Conservation (phyloP, 1,284 basidiomycete genomes). For the Ganoderma meredithae region DNA sequence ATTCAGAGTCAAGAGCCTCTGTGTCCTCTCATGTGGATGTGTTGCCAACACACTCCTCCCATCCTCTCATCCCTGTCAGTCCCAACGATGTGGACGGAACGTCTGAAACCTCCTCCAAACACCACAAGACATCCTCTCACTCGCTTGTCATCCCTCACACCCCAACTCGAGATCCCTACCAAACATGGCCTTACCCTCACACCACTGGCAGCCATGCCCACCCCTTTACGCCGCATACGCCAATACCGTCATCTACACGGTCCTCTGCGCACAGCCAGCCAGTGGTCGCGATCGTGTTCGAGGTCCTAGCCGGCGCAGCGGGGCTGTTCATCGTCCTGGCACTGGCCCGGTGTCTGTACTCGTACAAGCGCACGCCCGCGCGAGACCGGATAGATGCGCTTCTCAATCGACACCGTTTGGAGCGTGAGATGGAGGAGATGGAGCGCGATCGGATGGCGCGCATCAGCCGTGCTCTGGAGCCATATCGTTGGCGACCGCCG, state of each 20-base stretch:
- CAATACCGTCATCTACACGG: slow-evolving; percentile 27
- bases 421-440: slow-evolving; percentile 58
- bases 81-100: neutral
- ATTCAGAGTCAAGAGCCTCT: neutral
- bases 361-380: slow-evolving; percentile 52
- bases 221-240: slow-evolving; percentile 17
- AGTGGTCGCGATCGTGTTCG: slow-evolving; percentile 52
- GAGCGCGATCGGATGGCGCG: slow-evolving; percentile 38
- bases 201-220: neutral
- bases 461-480: slow-evolving; percentile 25
- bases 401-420: slow-evolving; percentile 54
- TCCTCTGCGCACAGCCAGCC: slow-evolving; percentile 28
- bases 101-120: neutral
- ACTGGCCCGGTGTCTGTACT: slow-evolving; percentile 50
- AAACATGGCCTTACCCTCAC: slow-evolving; percentile 18
- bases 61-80: neutral
- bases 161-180: neutral
- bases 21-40: neutral
- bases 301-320: slow-evolving; percentile 52
- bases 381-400: slow-evolving; percentile 53
- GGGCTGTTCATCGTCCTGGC: slow-evolving; percentile 45
- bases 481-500: slow-evolving; percentile 33
- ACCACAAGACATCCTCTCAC: slow-evolving; percentile 9
- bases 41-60: neutral
- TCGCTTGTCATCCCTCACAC: slow-evolving; percentile 25